Evolutionary conservation across 495 filamentous ascomycete genomes (phyloP), one percentile per base, ranked within the genome.

Genomic region (Neurospora africana): DNA sequence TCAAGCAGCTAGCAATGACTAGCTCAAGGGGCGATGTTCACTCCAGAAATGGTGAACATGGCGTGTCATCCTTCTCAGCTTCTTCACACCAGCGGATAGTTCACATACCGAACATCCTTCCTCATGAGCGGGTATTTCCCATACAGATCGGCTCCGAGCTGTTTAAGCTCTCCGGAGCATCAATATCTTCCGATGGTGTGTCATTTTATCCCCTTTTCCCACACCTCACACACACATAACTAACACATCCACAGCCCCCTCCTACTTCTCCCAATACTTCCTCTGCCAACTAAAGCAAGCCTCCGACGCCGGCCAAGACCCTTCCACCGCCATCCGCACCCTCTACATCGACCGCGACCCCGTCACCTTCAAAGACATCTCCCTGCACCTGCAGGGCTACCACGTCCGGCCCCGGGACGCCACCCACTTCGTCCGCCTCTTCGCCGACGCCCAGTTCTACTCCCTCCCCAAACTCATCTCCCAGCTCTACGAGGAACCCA

Each of bases 291-390:
- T 99, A 21, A 86, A 87, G 69, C 79, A 82, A 71, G 86, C 87
- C 67, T 84, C 88, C 71, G 86, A 85, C n/a, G 81, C 86, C 72
- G 87, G 87, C 72, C 84, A 87, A 71, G 85, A 87, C 72, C 61
- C 86, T 61, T 77, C 75, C 3, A 77, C 77, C 37, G 77, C 82
- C 19, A 84, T 87, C 71, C 80, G 84, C 43, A 97, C 95, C 6
- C 87, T 98, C 27, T 98, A 96, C 81, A 98, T 99, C 79, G 95
- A 99, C 83, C 89, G 95, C 44, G 95, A 99, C 83, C 95, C 95
- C 0, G 85, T 86, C 19, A 97, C 93, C 0, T 99, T 99, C 78
- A 86, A 84, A 72, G 93, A 97, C 75, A 97, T 99, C 70, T 90
- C 91, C 36, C 85, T 93, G 69, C 95, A 99, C 85, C 84, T 99